Evolutionary conservation across 2,329 filamentous ascomycete species (phyloP), one percentile per base, ranked within the genome.

Genomic region (Daldinia sp.): DNA sequence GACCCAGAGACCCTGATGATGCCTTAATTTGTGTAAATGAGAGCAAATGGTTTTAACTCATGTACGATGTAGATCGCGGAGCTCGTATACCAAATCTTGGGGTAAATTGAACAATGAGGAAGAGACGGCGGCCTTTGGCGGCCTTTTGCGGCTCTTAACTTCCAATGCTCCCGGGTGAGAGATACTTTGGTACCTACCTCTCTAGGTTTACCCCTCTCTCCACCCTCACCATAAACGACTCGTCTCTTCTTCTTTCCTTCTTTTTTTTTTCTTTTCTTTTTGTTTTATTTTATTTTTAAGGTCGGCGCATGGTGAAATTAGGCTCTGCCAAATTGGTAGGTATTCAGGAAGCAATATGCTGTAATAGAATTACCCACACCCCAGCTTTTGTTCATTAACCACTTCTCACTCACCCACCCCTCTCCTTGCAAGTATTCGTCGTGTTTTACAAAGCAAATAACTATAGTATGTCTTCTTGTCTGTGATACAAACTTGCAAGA

Each of bases 1-100:
- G 63, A 28, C 57, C 26, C 59, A 63, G 39, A 39, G 23, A 15
- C 61, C 51, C 30, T 30, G 50, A 71, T 71, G 69, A 69, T 69
- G 67, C 61, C 63, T 69, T 69, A 67, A 62, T 58, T 54, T 35
- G n/a, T 46, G 18, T 30, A 57, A 33, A 54, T 35, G 51, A 35
- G 51, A 20, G 30, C 30, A 51, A 51, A 51, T 18, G 20, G 26
- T 9, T 42, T 46, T 53, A 35, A 33, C 10, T 51, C 2, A 48
- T 59, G 50, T 60, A 56, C 42, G 4, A 48, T 59, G 50, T 56
- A 56, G 46, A 59, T 64, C 50, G 20, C 62, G 56, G 39, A 41
- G 13, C 37, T 23, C 39, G 23, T 55, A 41, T 48, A 26, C 44
- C 46, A 48, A 50, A 50, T 50, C 46, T 50, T 50, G 46, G 46